Percentiles rank a stretch among this genome's conserved stretches.
Conservation (phyloP, 331 rosid genomes). For the Rosa hybrid region DNA sequence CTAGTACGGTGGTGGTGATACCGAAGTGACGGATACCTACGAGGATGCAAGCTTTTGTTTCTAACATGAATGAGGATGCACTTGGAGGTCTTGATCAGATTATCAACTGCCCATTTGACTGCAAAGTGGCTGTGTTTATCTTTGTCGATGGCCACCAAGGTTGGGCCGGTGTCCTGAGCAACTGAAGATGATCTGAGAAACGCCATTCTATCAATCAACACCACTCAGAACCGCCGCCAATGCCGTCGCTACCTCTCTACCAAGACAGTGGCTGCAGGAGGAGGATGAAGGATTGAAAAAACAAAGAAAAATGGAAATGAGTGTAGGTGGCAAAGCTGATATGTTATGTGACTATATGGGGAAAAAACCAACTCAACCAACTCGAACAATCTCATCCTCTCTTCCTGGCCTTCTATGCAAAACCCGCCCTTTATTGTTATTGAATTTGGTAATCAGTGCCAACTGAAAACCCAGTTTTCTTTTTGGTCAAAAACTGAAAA, state of each 20-base stretch:
- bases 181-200: neutral
- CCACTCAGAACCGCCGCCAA: neutral
- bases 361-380: slow-evolving; percentile 13
- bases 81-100: slow-evolving; percentile 37
- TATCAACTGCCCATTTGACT: slow-evolving; percentile 84
- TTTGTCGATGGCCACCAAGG: slow-evolving; percentile 56
- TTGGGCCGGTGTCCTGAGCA: slow-evolving; percentile 13
- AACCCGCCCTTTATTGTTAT: neutral
- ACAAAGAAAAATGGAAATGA: neutral
- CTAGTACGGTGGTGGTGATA: neutral
- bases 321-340: neutral
- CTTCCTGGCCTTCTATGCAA: neutral
- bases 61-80: slow-evolving; percentile 72
- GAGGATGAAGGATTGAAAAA: neutral
- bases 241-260: neutral
- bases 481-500: neutral
- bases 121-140: slow-evolving; percentile 64
- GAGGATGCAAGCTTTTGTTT: slow-evolving; percentile 47
- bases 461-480: neutral
- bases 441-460: neutral
- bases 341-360: neutral
- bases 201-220: slow-evolving; percentile 12
- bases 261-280: neutral
- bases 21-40: slow-evolving; percentile 73
- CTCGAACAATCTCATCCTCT: neutral